These are phyloP conservation scores for Cyberlindnera mycetangii DNA, from an alignment of 805 yeast genomes.

Conservation along the genomic window DNA sequence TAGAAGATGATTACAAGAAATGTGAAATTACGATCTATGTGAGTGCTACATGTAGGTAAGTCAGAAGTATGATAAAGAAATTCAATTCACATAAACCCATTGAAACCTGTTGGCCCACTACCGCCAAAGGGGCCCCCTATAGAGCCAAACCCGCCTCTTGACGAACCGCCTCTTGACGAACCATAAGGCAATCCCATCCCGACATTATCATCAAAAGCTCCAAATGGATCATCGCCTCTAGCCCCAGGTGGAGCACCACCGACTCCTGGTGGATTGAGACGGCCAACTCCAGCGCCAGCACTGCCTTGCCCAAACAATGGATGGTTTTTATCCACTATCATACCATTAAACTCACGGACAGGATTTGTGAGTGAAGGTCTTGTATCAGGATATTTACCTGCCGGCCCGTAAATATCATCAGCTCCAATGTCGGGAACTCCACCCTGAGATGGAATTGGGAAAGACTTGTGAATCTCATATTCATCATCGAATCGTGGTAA, in stretches of 20 bases:
- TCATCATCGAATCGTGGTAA: slow-evolving; percentile 57
- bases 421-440: slow-evolving; percentile 42
- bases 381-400: slow-evolving; percentile 39
- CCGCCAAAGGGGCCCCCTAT: slow-evolving; percentile 12
- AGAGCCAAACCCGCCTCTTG: slow-evolving; percentile 2
- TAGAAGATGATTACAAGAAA: background rate
- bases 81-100: slow-evolving; percentile 7
- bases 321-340: slow-evolving; percentile 51
- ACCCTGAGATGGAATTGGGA: background rate
- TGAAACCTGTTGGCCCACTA: slow-evolving; percentile 11
- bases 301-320: slow-evolving; percentile 41
- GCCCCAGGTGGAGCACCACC: slow-evolving; percentile 12
- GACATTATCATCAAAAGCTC: slow-evolving; percentile 7
- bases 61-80: background rate
- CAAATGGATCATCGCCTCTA: slow-evolving; percentile 16
- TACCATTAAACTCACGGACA: slow-evolving; percentile 39
- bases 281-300: slow-evolving; percentile 1
- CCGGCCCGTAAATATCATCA: slow-evolving; percentile 49
- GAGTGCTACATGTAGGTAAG: background rate
- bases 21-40: background rate
- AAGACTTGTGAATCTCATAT: slow-evolving; percentile 31
- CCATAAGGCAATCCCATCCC: slow-evolving; percentile 19
- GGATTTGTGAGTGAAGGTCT: slow-evolving; percentile 35
- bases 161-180: slow-evolving; percentile 2
- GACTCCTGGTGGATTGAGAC: slow-evolving; percentile 35